Base-by-base conservation (phyloP, 805 yeast genomes). In the Yarrowia bubula region DNA sequence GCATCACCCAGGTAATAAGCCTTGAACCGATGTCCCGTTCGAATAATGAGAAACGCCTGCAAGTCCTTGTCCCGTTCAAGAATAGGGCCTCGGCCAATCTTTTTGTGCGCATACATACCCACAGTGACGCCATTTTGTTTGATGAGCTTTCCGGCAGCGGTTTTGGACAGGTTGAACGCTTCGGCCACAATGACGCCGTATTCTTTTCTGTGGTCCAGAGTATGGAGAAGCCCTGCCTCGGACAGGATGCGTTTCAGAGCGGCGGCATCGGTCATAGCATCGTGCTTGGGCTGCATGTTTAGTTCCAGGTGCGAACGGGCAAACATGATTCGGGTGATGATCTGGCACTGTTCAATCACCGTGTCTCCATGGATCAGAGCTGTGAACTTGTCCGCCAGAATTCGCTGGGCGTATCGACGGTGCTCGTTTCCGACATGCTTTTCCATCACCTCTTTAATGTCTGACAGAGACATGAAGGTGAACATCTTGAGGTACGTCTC, bases 351-450 rank as follows among this genome's bases (percentile, higher is more conserved):
- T 89, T 42, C 84, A 83, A 31, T 82, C 79, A 3, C 97, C 92
- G 9, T 93, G 8, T 79, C 80, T 0, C 98, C 98, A 75, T 92
- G 97, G 46, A 95, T 81, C 71, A 95, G 79, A 71, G 91, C 96
- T 7, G 93, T 88, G 53, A 92, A 89, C 72, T 93, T 97, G 39
- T 83, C 76, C 0, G 98, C 98, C 35, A 95, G 80, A 0, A 86
- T 73, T 51, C 84, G 80, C 75, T 95, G 98, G 0, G 92, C 98
- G 13, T 79, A 69, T 65, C 97, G 81, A 33, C 76, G 69, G 1
- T 87, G 84, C n/a, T 92, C 90, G 65, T 84, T 82, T 22, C 74
- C 66, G 5, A 71, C 67, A 71, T 93, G 98, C 38, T 75, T 71
- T 0, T 68, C 71, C 69, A 89, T 71, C 22, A 90, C 77, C 3